Percentiles rank a stretch among this genome's conserved stretches.
phyloP scores from a whole-genome alignment of 2,329 filamentous ascomycete genomes.

The Myriosclerotinia scirpicola region DNA sequence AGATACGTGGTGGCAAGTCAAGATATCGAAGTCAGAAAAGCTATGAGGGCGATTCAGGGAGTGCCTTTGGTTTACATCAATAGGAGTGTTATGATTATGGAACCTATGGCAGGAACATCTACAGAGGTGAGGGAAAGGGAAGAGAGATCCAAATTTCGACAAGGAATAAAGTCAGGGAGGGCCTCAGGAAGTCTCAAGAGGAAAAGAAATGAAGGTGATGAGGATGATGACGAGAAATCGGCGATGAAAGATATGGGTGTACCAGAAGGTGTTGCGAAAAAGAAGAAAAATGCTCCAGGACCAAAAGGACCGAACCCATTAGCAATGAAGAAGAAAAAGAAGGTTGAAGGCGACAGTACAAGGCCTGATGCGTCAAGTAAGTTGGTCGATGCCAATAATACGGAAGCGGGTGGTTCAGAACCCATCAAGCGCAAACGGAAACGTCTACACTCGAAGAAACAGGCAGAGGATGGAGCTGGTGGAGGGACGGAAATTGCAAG shows the following conservation, averaged over 20 bases:
- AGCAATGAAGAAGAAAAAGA: constrained; percentile 69
- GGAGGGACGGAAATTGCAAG: constrained; percentile 19
- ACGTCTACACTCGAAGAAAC: constrained; percentile 38
- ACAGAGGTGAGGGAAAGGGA: constrained; percentile 63
- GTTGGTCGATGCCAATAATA: constrained; percentile 35
- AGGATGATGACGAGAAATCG: constrained; percentile 37
- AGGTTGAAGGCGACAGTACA: constrained; percentile 28
- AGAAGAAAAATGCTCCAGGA: constrained; percentile 59
- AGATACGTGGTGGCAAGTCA: constrained; percentile 78
- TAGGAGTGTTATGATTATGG: constrained; percentile 75
- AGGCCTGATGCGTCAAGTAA: constrained; percentile 33
- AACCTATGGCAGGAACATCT: constrained; percentile 71
- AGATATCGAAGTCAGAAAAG: constrained; percentile 60
- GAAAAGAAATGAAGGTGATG: constrained; percentile 40
- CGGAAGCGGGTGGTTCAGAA: constrained; percentile 30
- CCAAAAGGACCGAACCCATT: constrained; percentile 71
- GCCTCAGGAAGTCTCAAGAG: constrained; percentile 44
- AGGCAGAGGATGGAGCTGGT: constrained; percentile 22
- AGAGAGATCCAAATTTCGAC: constrained; percentile 72
- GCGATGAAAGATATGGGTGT: constrained; percentile 29
- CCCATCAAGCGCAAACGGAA: constrained; percentile 43
- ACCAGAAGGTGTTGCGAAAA: constrained; percentile 40
- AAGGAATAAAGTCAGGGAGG: constrained; percentile 59
- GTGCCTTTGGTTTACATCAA: constrained; percentile 78
- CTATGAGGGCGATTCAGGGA: constrained; percentile 66